Base-by-base conservation (phyloP, 495 filamentous ascomycete genomes). In the Lepraria neglecta region DNA sequence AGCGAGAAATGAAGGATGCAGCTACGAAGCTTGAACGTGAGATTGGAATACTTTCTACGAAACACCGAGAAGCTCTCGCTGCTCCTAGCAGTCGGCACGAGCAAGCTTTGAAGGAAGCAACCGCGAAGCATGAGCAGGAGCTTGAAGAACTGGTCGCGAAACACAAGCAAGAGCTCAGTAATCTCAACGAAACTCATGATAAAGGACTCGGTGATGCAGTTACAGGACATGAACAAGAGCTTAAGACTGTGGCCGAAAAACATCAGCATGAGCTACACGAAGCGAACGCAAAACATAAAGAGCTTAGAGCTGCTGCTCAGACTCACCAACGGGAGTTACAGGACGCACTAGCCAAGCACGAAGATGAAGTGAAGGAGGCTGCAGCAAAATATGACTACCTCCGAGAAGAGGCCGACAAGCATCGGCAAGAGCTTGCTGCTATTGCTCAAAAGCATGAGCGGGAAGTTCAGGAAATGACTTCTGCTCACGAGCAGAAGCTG, bases 51-150 rank as follows among this genome's bases (percentile, higher is more conserved):
- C 40, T 62, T 19, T 53, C 48, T 21, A 21, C 17, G n/a, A 43
- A 7, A 38, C 38, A 51, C 45, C 64, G 19, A 6, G 44, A 58
- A 15, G 46, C 56, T 17, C 33, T 44, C 21, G 33, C 19, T 35
- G 27, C 33, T 47, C 31, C 61, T 50, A 47, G 51, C 31, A 38
- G 17, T 31, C 44, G 14, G 47, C 56, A 65, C 24, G 60, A 33
- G 40, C 59, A 63, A 44, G 45, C 35, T 24, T 46, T 59, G 45
- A 44, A 59, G 28, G 60, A 65, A 30, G 48, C 56, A 7, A 53
- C 52, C 38, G 60, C 42, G 30, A 35, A 64, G 38, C 56, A 64
- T 57, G 30, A 55, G 56, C 62, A 46, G 38, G 44, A 64, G 24
- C 35, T 64, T 9, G 45, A 64, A n/a, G 46, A 47, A 27, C 11